Base-by-base conservation (phyloP, 2,329 filamentous ascomycete species). In the Berkeleyomyces basicola region DNA sequence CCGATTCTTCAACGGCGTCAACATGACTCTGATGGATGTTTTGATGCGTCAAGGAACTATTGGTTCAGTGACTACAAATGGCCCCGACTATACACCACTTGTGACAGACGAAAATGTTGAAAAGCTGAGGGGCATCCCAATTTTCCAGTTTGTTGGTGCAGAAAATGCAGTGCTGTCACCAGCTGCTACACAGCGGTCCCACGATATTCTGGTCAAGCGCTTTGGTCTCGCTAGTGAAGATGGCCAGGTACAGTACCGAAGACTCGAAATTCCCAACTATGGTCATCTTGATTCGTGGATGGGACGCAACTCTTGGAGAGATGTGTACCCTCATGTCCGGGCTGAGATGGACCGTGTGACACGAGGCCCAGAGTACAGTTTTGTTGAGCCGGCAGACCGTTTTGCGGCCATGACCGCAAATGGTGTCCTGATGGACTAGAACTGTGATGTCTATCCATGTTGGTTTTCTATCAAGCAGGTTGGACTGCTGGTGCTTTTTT, bases 201-300 rank as follows among this genome's bases (percentile, higher is more conserved):
- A 82, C 65, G 77, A 79, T 68, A 69, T 76, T 6, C 70, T 84
- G 61, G 76, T 78, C 57, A 75, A 80, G 63, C 70, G 71, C 1
- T 83, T 83, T 68, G 78, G 79, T 0, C 57, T 67, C 1, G 69
- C 70, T 6, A 70, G 68, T 33, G 59, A 49, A 66, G 49, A 69
- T 16, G 68, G 68, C 7, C 72, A 71, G 5, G 69, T 76, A 11
- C 71, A 76, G 67, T 84, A 83, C 69, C 72, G 74, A 43, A 73
- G 82, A 9, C 70, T 74, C 40, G 78, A 83, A 3, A 74, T 84
- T 4, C 76, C 77, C 1, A 79, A 79, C 11, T 84, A 84, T 68
- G 81, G 81, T 2, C 81, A 84, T 68, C 70, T 84, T 46, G 82
- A 84, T 72, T 79, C 78, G 68, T 84, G 80, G 79, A 84, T 84